phyloP scores from a whole-genome alignment of 2,329 filamentous ascomycete species.

The Pseudocercospora crystallina region DNA sequence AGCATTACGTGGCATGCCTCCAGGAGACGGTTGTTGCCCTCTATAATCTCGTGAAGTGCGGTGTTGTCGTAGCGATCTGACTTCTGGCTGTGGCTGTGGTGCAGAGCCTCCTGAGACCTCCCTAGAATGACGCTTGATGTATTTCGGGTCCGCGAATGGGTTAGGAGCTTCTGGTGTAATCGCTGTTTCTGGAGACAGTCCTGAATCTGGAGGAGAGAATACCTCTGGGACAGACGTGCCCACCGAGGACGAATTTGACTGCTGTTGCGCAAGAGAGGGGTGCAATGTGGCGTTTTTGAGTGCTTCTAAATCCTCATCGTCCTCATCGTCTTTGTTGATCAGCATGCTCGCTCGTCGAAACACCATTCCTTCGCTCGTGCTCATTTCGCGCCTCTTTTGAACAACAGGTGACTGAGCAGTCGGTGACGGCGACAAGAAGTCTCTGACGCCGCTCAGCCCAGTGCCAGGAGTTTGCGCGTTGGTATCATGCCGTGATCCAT shows the following conservation, averaged over 20 bases:
- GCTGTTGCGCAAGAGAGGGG: background rate
- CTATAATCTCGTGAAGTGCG: constrained; percentile 6
- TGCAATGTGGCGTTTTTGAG: background rate
- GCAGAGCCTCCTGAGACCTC: constrained; percentile 16
- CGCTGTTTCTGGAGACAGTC: constrained; percentile 20
- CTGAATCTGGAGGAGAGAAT: constrained; percentile 16
- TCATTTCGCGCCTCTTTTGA: constrained; percentile 29
- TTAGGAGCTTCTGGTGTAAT: constrained; percentile 17
- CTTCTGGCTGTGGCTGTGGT: constrained; percentile 4
- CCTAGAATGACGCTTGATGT: constrained; percentile 27
- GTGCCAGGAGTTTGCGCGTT: background rate
- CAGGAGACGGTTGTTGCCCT: constrained; percentile 5
- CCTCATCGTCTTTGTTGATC: constrained; percentile 26
- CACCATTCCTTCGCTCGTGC: constrained; percentile 31
- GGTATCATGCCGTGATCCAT: background rate
- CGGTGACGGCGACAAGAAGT: constrained; percentile 2
- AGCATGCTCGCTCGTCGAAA: constrained; percentile 34
- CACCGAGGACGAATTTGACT: constrained; percentile 12
- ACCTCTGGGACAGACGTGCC: constrained; percentile 1
- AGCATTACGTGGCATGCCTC: constrained; percentile 8
- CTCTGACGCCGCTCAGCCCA: background rate
- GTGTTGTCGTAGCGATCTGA: constrained; percentile 13
- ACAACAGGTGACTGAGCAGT: constrained; percentile 22
- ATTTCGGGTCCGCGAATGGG: constrained; percentile 31
- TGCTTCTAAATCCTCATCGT: constrained; percentile 17